Conservation (phyloP, 805 yeast genomes). For the Schwanniomyces occidentalis region DNA sequence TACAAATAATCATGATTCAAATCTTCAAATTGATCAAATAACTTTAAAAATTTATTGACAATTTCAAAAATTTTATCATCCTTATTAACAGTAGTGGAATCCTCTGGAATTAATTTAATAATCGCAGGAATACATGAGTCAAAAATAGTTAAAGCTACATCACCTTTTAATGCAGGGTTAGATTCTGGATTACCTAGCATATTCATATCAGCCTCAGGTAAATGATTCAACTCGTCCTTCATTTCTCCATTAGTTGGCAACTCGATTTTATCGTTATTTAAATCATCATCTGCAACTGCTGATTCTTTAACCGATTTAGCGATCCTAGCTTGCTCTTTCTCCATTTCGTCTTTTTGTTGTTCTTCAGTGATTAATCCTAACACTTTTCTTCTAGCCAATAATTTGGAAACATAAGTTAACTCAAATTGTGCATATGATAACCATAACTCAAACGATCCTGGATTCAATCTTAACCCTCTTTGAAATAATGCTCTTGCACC, state of each 20-base stretch:
- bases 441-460: conserved; percentile 75
- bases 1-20: conserved; percentile 69
- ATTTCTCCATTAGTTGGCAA: conserved; percentile 56
- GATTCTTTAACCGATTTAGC: conserved; percentile 38
- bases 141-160: conserved; percentile 43
- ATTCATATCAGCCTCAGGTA: conserved; percentile 86
- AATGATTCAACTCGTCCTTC: conserved; percentile 62
- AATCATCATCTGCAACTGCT: conserved; percentile 28
- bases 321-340: conserved; percentile 25
- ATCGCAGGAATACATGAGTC: conserved; percentile 36
- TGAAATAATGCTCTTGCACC: conserved; percentile 88
- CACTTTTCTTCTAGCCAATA: conserved; percentile 79
- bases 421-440: conserved; percentile 85
- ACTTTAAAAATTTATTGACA: conserved; percentile 42
- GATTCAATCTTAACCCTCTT: conserved; percentile 79
- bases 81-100: conserved; percentile 20
- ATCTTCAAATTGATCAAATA: conserved; percentile 70
- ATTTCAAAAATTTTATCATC: conserved; percentile 42
- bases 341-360: conserved; percentile 56
- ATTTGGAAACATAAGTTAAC: conserved; percentile 77
- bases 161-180: conserved; percentile 67
- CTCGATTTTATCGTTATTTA: conserved; percentile 40
- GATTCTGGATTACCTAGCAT: conserved; percentile 85
- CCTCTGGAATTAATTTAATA: conserved; percentile 24
- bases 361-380: conserved; percentile 75